These are phyloP conservation scores for Monilinia laxa DNA, from an alignment of 2,329 filamentous ascomycete genomes.

Conservation along the genomic window DNA sequence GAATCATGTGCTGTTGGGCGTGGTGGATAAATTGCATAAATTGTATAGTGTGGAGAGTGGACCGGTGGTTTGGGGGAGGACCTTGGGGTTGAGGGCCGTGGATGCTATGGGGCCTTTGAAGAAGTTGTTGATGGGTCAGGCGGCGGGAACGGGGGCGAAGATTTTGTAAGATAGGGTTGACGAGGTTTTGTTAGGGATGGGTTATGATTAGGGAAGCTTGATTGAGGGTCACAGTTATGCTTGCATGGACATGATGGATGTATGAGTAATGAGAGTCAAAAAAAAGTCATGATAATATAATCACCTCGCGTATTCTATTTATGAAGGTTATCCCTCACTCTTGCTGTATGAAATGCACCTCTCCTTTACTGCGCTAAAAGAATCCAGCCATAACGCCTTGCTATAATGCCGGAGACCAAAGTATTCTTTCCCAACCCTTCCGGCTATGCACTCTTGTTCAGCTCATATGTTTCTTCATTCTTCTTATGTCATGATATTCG, in stretches of 20 bases:
- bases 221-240: background rate
- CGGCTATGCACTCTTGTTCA: slow-evolving; percentile 2
- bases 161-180: slow-evolving; percentile 39
- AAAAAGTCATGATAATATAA: background rate
- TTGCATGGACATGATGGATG: background rate
- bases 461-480: background rate
- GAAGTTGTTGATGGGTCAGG: slow-evolving; percentile 78
- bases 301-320: background rate
- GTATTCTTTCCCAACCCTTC: background rate
- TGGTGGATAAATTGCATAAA: slow-evolving; percentile 89
- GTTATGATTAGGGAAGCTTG: background rate
- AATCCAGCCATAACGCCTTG: slow-evolving; percentile 14
- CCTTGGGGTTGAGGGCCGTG: slow-evolving; percentile 72
- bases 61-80: slow-evolving; percentile 76
- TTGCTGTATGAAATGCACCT: background rate
- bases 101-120: slow-evolving; percentile 75
- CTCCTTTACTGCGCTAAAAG: background rate
- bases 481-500: background rate
- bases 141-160: slow-evolving; percentile 55
- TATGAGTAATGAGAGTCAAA: background rate
- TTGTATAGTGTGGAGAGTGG: slow-evolving; percentile 79
- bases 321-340: background rate
- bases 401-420: slow-evolving; percentile 14
- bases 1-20: slow-evolving; percentile 77
- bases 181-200: background rate